These are phyloP conservation scores for Plasmodium vivax DNA, from an alignment of 169 alveolate genomes.

Conservation along the genomic window DNA sequence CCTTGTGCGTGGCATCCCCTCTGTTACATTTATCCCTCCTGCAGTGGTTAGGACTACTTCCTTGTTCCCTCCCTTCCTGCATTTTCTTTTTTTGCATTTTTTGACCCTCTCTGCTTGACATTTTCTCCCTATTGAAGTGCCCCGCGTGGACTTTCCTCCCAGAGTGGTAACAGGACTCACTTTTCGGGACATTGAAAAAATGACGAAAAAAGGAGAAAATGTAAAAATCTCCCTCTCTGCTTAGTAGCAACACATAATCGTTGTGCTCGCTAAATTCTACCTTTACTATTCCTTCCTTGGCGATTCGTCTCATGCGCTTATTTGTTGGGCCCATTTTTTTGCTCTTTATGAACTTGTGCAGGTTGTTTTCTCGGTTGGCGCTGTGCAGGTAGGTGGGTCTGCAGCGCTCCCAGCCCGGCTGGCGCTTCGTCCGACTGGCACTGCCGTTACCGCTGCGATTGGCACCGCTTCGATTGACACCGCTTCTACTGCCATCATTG, in stretches of 20 bases:
- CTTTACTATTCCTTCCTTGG: constrained; percentile 46
- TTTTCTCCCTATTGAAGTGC: neutral
- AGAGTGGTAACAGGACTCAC: constrained; percentile 35
- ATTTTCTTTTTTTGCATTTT: neutral
- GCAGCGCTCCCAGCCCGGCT: neutral
- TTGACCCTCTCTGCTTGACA: neutral
- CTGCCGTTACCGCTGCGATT: neutral
- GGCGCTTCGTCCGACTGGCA: neutral
- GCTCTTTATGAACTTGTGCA: constrained; percentile 22
- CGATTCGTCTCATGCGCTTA: constrained; percentile 9
- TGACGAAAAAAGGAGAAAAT: constrained; percentile 70
- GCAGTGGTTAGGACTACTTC: neutral
- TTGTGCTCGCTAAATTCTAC: constrained; percentile 56
- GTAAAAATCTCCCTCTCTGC: constrained; percentile 29
- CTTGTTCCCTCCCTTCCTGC: neutral
- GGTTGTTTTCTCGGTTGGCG: constrained; percentile 23
- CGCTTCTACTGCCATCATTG: neutral
- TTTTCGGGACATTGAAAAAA: constrained; percentile 51
- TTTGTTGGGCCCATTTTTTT: constrained; percentile 20
- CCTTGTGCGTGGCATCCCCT: neutral
- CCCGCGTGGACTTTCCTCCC: constrained; percentile 40
- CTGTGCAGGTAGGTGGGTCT: constrained; percentile 33
- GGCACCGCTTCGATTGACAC: neutral
- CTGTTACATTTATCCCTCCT: neutral
- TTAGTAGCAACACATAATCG: constrained; percentile 53